Evolutionary conservation across 345 rosid species (phyloP).

Genomic region (Draba incana): DNA sequence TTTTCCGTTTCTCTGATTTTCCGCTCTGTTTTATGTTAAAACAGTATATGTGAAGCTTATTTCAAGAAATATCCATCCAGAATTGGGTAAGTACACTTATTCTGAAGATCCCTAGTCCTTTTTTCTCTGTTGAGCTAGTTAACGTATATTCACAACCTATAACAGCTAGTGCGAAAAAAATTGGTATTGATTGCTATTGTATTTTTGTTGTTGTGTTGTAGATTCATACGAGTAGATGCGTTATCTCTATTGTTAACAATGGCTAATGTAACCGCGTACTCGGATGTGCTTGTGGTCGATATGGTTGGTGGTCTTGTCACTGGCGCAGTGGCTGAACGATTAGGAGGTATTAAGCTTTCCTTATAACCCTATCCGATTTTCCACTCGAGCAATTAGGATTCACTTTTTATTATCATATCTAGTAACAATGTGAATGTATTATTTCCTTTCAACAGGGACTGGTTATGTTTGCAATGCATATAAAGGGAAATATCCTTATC

Average conservation of each 20-base stretch:
- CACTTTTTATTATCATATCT: background rate
- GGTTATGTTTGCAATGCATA: conserved; percentile 77
- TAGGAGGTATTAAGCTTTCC: conserved; percentile 64
- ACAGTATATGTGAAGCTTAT: conserved; percentile 96
- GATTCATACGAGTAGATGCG: conserved; percentile 79
- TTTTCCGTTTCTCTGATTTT: conserved; percentile 22
- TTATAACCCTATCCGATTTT: too few species aligned
- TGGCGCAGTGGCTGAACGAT: conserved; percentile 92
- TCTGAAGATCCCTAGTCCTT: too few species aligned
- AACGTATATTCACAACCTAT: background rate
- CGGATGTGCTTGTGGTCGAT: conserved; percentile 87
- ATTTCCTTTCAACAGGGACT: conserved; percentile 53
- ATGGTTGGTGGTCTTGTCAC: conserved; percentile 92
- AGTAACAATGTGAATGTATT: conserved; percentile 5
- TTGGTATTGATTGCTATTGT: conserved; percentile 19
- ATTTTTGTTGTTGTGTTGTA: conserved; percentile 36
- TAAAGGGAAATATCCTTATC: conserved; percentile 55
- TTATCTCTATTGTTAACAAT: conserved; percentile 82
- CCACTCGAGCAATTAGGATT: background rate
- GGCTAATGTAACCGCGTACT: conserved; percentile 77
- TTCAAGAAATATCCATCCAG: conserved; percentile 78
- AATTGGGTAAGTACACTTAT: conserved; percentile 63
- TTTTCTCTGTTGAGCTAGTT: too few species aligned
- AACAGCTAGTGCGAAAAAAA: background rate
- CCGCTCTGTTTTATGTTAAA: conserved; percentile 24